phyloP scores from a whole-genome alignment of 768 basidiomycete genomes.

The Russula vinacea region DNA sequence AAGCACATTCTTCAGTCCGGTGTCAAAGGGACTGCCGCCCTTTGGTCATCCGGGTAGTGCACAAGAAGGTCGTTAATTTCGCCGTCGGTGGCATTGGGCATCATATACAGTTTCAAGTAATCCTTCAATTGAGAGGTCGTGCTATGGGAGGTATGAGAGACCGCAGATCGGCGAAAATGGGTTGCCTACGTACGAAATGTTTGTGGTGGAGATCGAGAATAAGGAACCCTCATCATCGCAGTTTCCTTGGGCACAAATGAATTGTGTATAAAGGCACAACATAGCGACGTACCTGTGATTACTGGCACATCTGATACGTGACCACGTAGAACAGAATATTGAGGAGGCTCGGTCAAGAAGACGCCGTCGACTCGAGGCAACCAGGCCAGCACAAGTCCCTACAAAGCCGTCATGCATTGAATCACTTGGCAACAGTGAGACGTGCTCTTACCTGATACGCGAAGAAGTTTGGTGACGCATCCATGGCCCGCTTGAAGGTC shows the following conservation, averaged over 20 bases:
- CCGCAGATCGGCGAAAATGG: background rate
- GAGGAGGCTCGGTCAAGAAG: slow-evolving; percentile 31
- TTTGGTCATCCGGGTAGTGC: slow-evolving; percentile 30
- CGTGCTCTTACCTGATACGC: slow-evolving; percentile 35
- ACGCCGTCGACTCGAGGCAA: slow-evolving; percentile 34
- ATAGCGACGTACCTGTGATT: slow-evolving; percentile 27
- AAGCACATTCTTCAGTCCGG: slow-evolving; percentile 29
- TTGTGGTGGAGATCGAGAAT: slow-evolving; percentile 34
- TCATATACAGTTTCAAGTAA: slow-evolving; percentile 29
- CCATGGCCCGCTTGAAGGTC: slow-evolving; percentile 36
- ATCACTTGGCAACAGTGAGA: background rate
- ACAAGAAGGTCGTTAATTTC: slow-evolving; percentile 29
- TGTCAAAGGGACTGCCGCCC: slow-evolving; percentile 29
- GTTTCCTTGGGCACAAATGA: slow-evolving; percentile 39
- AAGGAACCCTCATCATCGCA: slow-evolving; percentile 60
- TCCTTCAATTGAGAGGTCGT: slow-evolving; percentile 6
- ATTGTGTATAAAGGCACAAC: background rate
- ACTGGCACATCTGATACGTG: slow-evolving; percentile 31
- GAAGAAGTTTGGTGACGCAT: slow-evolving; percentile 36
- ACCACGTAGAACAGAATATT: slow-evolving; percentile 28
- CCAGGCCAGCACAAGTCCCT: slow-evolving; percentile 34
- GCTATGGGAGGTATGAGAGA: background rate
- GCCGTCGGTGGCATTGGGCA: slow-evolving; percentile 29
- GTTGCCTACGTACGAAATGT: slow-evolving; percentile 35
- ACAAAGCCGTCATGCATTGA: background rate